Base-by-base conservation (phyloP, 2,329 filamentous ascomycete species). In the Ceratocystiopsis minuta region DNA sequence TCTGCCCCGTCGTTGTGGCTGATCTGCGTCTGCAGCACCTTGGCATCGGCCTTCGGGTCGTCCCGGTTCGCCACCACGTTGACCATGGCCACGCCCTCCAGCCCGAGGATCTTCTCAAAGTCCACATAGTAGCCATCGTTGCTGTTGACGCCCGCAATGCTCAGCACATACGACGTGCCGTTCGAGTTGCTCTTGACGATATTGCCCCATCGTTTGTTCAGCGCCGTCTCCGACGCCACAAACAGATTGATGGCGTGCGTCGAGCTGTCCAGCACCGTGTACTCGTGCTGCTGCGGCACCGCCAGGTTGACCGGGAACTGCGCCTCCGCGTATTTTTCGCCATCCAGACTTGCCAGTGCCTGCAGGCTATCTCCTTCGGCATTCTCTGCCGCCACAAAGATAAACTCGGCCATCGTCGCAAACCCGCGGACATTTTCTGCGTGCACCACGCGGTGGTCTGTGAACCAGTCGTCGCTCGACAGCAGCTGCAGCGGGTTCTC, bases 151-250 rank as follows among this genome's bases (percentile, higher is more conserved):
- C 74, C 75, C 39, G 73, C 66, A 18, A 90, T 67, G 58, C 83
- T 92, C 49, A 93, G 65, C 13, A 94, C 83, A 54, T 95, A 98
- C 2, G 82, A 90, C 1, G 90, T 98, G 42, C 90, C 90, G 55
- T 98, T 96, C 52, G 86, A 95, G 64, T 98, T 98, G 55, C 86
- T 95, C 72, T 96, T 98, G 60, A 98, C 75, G 51, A 98, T 84
- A 18, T 80, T 80, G 34, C 90, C 90, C 52, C 82, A 86, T 45
- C 80, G 73, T 40, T 71, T 73, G 16, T 75, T 78, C 40, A 66
- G 56, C 4, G 65, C 64, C 35, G 69, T 70, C 52, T 81, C 79
- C 35, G 84, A 83, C 1, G 81, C 86, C 38, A 96, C 88, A 54
- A 96, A 92, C 44, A 98, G 63, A 61, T 96, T 96, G 45, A 98